Base-by-base conservation (phyloP, 441 rosid species). In the Bocquillonia castaneifolia region DNA sequence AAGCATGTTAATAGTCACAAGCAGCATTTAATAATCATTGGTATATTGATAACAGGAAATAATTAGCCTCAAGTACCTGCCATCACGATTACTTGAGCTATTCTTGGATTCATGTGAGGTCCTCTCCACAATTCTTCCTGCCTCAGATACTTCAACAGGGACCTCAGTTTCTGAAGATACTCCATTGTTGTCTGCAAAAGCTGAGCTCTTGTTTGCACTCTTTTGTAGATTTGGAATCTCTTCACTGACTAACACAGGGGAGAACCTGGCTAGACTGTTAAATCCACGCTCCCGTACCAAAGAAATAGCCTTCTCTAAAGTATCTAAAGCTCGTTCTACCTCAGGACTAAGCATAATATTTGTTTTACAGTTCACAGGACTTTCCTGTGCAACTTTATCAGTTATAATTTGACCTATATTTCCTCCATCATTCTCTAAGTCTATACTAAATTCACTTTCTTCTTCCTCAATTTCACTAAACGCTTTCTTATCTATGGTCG, bases 241-340 rank as follows among this genome's bases (percentile, higher is more conserved):
- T 67, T 76, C 78, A 26, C 66, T 74, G 1, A 61, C 59, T 52
- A 71, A 71, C 73, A 51, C 72, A 66, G 81, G 59, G 5, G 75
- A 72, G 31, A 79, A 59, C 54, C 67, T 52, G 40, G 45, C 71
- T 58, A 69, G 73, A n/a, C 76, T 39, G 63, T 75, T 71, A 34
- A 65, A 64, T 76, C 84, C 78, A 39, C 79, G 59, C 66, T 86
- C 78, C n/a, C 80, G 82, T 64, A 91, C 83, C 64, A 89, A 40
- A 7, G 79, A 74, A 68, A 91, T 88, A 42, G 74, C 93, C 74
- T 79, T 84, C 72, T 93, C 97, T 71, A 93, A 52, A 26, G 86
- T 89, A 67, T 84, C 83, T 65, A 93, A 80, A 70, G 99, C 99
- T 72, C 84, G 83, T 63, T 84, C 79, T 55, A 93, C 96, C 79